These are phyloP conservation scores for Penicillium chermesinum DNA, from an alignment of 495 filamentous ascomycete genomes.

Conservation along the genomic window DNA sequence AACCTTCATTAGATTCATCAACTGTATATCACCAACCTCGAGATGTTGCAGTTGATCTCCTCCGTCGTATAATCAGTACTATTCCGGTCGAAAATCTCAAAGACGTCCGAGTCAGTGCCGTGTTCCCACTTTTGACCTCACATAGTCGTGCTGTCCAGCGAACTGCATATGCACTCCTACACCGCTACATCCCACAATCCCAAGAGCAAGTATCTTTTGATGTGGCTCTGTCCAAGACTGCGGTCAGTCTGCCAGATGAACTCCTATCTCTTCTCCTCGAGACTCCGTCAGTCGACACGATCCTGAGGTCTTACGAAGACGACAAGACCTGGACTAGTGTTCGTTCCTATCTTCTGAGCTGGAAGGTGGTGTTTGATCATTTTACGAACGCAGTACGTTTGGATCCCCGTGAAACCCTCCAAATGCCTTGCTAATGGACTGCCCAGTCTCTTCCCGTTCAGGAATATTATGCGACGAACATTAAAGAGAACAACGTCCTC, in stretches of 20 bases:
- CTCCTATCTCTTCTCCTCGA: slow-evolving; percentile 61
- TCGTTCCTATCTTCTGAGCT: slow-evolving; percentile 81
- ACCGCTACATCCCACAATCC: slow-evolving; percentile 62
- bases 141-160: slow-evolving; percentile 70
- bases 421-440: slow-evolving; percentile 13
- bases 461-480: slow-evolving; percentile 66
- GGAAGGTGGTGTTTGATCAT: slow-evolving; percentile 86
- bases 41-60: slow-evolving; percentile 63
- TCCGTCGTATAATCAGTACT: slow-evolving; percentile 58
- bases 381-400: slow-evolving; percentile 63
- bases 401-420: neutral
- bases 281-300: slow-evolving; percentile 37
- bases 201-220: slow-evolving; percentile 86
- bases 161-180: slow-evolving; percentile 75
- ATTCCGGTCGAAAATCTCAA: slow-evolving; percentile 52
- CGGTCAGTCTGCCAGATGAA: slow-evolving; percentile 62
- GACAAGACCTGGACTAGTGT: slow-evolving; percentile 40
- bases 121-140: slow-evolving; percentile 70
- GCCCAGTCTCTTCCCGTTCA: slow-evolving; percentile 68
- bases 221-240: slow-evolving; percentile 66
- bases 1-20: slow-evolving; percentile 32
- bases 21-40: slow-evolving; percentile 56
- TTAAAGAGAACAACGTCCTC: slow-evolving; percentile 69
- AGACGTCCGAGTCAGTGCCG: slow-evolving; percentile 53
- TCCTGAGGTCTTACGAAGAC: slow-evolving; percentile 44